Conservation (phyloP, 2,329 filamentous ascomycete species). For the Eutypa lata region DNA sequence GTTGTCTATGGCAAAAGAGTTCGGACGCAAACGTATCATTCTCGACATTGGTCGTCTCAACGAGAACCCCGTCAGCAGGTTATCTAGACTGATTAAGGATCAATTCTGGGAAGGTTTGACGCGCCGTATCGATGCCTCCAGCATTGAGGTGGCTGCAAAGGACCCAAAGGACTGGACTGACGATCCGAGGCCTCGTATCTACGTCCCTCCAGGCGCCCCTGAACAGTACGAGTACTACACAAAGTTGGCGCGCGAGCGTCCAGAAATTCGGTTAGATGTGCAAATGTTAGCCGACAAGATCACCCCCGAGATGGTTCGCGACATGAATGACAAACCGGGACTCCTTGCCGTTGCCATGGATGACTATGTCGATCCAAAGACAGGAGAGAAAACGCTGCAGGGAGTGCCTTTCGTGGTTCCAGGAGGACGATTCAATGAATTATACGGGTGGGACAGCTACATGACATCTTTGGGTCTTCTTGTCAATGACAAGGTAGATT, state of each 20-base stretch:
- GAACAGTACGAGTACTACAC: slow-evolving; percentile 90
- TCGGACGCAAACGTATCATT: slow-evolving; percentile 83
- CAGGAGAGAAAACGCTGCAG: slow-evolving; percentile 66
- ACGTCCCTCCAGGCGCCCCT: slow-evolving; percentile 79
- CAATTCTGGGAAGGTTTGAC: slow-evolving; percentile 94
- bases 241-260: slow-evolving; percentile 71
- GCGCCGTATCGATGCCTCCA: slow-evolving; percentile 82
- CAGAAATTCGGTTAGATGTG: slow-evolving; percentile 85
- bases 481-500: slow-evolving; percentile 76
- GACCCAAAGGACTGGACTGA: slow-evolving; percentile 96
- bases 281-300: slow-evolving; percentile 73
- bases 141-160: slow-evolving; percentile 78
- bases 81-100: slow-evolving; percentile 81
- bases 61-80: slow-evolving; percentile 88
- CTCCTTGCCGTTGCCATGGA: slow-evolving; percentile 89
- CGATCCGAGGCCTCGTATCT: slow-evolving; percentile 86
- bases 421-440: slow-evolving; percentile 93
- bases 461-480: slow-evolving; percentile 93
- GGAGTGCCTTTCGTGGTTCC: slow-evolving; percentile 96
- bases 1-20: slow-evolving; percentile 86
- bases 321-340: slow-evolving; percentile 84
- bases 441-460: slow-evolving; percentile 99
- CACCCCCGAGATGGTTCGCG: slow-evolving; percentile 75
- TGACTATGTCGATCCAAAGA: slow-evolving; percentile 62
- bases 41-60: slow-evolving; percentile 88